Base-by-base conservation (phyloP, 305 asterid species). In the Fraxinus floribunda region DNA sequence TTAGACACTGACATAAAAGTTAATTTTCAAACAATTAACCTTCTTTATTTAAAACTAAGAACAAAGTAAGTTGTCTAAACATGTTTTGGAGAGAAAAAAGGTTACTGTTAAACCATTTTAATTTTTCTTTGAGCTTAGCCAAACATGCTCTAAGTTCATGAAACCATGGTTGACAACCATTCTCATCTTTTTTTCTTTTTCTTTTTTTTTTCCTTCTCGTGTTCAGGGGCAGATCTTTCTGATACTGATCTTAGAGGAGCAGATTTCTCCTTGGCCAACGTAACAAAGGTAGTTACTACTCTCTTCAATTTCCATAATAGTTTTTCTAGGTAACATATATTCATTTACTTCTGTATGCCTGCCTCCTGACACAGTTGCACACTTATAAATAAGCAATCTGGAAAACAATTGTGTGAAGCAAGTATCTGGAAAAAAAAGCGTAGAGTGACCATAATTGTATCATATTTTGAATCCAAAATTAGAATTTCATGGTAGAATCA, bases 171-270 rank as follows among this genome's bases (percentile, higher is more conserved):
- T 20, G 35, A 24, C n/a, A 24, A 64, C 72, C 55, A n/a, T 83
- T 0, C 32, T 73, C 18, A 78, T 20, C 74, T 81, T 15, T 38
- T n/a, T n/a, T n/a, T n/a, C n/a, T n/a, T n/a, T n/a, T n/a, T n/a
- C n/a, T n/a, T n/a, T n/a, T n/a, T n/a, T n/a, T n/a, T n/a, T n/a
- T n/a, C n/a, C n/a, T n/a, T n/a, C n/a, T n/a, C n/a, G n/a, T 83
- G 20, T 79, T 79, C 88, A 94, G 99, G 99, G 82, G 99, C 98
- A 7, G 98, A 94, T 89, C 93, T 95, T 81, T 94, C 99, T 83
- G 97, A 92, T 86, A 89, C 97, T 79, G 99, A 95, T 90, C 97
- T 95, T 78, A 91, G 99, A 91, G 94, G 97, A 68, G 99, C 93
- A 74, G 98, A 95, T 83, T 95, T 95, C 87, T 95, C 99, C 55